phyloP scores from a whole-genome alignment of 1,284 basidiomycete genomes.

The Naganishia liquefaciens region DNA sequence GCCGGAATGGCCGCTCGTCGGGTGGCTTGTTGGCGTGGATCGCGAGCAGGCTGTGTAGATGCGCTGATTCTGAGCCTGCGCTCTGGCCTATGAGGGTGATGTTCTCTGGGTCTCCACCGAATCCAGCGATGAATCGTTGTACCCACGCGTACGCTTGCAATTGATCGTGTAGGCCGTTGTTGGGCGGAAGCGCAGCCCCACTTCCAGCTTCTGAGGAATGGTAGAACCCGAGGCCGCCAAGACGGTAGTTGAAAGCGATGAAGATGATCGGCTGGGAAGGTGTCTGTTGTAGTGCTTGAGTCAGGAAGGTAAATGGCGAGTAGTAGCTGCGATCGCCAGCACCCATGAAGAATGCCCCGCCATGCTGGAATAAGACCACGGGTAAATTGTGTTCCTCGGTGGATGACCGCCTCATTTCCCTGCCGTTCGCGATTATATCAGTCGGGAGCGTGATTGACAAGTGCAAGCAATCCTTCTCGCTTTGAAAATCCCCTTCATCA shows the following conservation, averaged over 20 bases:
- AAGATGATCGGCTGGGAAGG: constrained; percentile 23
- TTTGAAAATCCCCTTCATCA: constrained; percentile 23
- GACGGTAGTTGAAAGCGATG: constrained; percentile 23
- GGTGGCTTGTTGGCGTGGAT: neutral
- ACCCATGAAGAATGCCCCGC: constrained; percentile 30
- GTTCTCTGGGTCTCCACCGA: constrained; percentile 25
- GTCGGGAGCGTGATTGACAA: constrained; percentile 18
- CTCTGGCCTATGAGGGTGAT: constrained; percentile 24
- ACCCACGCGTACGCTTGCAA: constrained; percentile 19
- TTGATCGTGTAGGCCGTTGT: constrained; percentile 26
- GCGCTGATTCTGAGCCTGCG: constrained; percentile 15
- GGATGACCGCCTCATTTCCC: too few relatives aligned
- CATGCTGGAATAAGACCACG: constrained; percentile 21
- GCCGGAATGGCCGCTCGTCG: constrained; percentile 4
- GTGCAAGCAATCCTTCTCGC: constrained; percentile 24
- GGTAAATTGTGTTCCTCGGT: neutral
- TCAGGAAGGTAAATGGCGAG: constrained; percentile 11
- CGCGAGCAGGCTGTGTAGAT: constrained; percentile 16
- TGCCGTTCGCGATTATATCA: neutral
- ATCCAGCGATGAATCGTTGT: constrained; percentile 10
- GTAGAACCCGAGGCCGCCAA: constrained; percentile 23
- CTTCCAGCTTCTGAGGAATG: constrained; percentile 3
- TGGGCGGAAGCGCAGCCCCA: constrained; percentile 6
- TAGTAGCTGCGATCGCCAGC: constrained; percentile 27
- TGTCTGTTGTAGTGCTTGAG: constrained; percentile 8